Percentiles rank a stretch among this genome's conserved stretches.
Evolutionary conservation across 495 filamentous ascomycete genomes (phyloP).

Genomic region (Aspergillus baeticus): DNA sequence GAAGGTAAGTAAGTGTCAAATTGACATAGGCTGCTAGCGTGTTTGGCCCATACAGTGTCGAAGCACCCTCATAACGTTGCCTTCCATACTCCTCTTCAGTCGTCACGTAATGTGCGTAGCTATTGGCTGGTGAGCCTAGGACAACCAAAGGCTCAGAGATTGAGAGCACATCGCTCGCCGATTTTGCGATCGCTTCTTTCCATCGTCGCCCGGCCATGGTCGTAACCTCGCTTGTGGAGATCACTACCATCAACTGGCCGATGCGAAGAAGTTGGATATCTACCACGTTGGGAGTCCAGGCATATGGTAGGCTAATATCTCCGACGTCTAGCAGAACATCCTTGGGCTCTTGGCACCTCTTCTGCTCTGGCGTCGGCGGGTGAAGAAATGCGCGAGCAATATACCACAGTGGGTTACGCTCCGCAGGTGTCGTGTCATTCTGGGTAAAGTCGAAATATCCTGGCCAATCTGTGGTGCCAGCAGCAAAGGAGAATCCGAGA

Average conservation of each 20-base stretch:
- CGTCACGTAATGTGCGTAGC: slow-evolving; percentile 93
- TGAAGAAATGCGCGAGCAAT: slow-evolving; percentile 73
- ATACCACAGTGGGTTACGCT: slow-evolving; percentile 75
- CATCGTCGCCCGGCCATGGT: slow-evolving; percentile 95
- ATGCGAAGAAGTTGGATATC: slow-evolving; percentile 88
- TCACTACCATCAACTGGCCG: slow-evolving; percentile 83
- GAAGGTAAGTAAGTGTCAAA: slow-evolving; percentile 69
- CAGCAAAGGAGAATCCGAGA: slow-evolving; percentile 90
- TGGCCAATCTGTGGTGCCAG: slow-evolving; percentile 90
- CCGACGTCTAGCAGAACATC: slow-evolving; percentile 90
- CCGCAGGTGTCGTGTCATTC: slow-evolving; percentile 71
- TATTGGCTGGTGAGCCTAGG: slow-evolving; percentile 91
- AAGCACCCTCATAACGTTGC: slow-evolving; percentile 94
- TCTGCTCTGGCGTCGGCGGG: slow-evolving; percentile 67
- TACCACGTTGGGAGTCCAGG: slow-evolving; percentile 90
- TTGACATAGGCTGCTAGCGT: slow-evolving; percentile 91
- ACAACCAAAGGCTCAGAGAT: slow-evolving; percentile 68
- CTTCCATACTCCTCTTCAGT: slow-evolving; percentile 89
- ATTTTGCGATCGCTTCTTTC: slow-evolving; percentile 74
- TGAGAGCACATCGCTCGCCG: slow-evolving; percentile 45
- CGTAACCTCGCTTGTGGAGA: slow-evolving; percentile 87
- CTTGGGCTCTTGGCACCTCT: slow-evolving; percentile 77
- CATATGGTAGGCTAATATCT: slow-evolving; percentile 73
- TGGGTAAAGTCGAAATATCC: slow-evolving; percentile 95
- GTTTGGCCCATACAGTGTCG: slow-evolving; percentile 91